phyloP scores from a whole-genome alignment of 495 filamentous ascomycete species.

The Aspergillus nanangensis region DNA sequence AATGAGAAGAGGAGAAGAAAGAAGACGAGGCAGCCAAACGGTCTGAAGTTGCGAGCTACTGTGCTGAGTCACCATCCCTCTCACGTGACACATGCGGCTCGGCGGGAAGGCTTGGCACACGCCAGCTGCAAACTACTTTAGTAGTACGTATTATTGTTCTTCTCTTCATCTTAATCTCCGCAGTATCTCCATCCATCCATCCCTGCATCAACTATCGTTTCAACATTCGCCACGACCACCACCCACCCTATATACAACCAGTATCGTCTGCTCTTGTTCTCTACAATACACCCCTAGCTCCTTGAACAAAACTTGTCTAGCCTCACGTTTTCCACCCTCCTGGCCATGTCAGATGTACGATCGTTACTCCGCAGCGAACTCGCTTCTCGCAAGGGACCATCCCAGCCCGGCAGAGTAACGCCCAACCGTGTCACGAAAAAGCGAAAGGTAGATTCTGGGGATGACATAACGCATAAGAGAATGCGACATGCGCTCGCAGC shows the following conservation, averaged over 20 bases:
- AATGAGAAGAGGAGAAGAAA: slow-evolving; percentile 4
- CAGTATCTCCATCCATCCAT: not conserved
- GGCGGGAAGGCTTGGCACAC: slow-evolving; percentile 18
- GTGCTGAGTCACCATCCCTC: too few relatives aligned
- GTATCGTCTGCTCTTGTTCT: too few relatives aligned
- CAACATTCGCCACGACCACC: too few relatives aligned
- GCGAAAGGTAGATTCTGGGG: slow-evolving; percentile 49
- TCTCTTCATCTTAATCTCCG: not conserved
- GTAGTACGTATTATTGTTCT: slow-evolving; percentile 6
- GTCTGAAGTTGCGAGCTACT: too few relatives aligned
- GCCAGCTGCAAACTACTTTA: not conserved
- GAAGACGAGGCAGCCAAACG: too few relatives aligned
- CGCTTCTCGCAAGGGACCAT: slow-evolving; percentile 64
- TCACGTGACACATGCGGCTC: slow-evolving; percentile 20
- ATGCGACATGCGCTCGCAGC: slow-evolving; percentile 31
- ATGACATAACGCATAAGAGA: slow-evolving; percentile 45
- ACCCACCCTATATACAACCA: too few relatives aligned
- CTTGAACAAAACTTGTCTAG: too few relatives aligned
- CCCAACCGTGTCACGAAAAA: slow-evolving; percentile 49
- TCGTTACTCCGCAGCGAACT: slow-evolving; percentile 79
- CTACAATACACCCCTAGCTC: too few relatives aligned
- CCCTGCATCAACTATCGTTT: too few relatives aligned
- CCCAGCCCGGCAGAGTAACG: slow-evolving; percentile 28
- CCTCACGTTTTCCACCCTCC: not conserved
- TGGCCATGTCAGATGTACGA: slow-evolving; percentile 75